Evolutionary conservation across 352 stramenopile species (phyloP).

Genomic region (Pythium angustatum): DNA sequence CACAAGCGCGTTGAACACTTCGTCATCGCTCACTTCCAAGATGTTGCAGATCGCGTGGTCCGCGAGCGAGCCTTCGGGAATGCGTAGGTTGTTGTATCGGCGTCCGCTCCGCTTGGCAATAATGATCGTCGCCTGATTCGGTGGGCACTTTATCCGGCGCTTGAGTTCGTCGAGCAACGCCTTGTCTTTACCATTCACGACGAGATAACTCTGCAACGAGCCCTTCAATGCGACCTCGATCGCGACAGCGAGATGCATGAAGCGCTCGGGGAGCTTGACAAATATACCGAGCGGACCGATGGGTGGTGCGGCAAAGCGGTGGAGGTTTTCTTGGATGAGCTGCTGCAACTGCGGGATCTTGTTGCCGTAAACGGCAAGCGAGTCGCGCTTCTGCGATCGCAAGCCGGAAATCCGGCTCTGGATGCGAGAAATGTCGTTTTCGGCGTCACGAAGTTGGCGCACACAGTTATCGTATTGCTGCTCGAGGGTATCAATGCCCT

Average conservation of each 20-base stretch:
- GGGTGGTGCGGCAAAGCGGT: slow-evolving; percentile 59
- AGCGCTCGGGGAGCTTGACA: slow-evolving; percentile 69
- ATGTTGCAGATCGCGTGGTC: slow-evolving; percentile 79
- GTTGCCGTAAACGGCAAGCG: slow-evolving; percentile 65
- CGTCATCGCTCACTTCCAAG: slow-evolving; percentile 65
- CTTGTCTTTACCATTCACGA: slow-evolving; percentile 78
- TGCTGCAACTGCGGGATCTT: slow-evolving; percentile 71
- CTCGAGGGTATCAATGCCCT: slow-evolving; percentile 58
- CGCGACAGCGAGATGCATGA: slow-evolving; percentile 65
- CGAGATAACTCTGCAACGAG: slow-evolving; percentile 73
- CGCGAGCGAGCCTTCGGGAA: slow-evolving; percentile 51
- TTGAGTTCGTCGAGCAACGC: slow-evolving; percentile 75
- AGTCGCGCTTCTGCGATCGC: slow-evolving; percentile 55
- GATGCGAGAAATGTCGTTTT: slow-evolving; percentile 46
- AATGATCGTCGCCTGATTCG: slow-evolving; percentile 79
- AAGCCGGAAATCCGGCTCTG: slow-evolving; percentile 53
- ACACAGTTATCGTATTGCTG: slow-evolving; percentile 57
- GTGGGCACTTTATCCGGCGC: slow-evolving; percentile 56
- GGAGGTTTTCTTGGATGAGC: slow-evolving; percentile 69
- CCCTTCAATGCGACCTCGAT: slow-evolving; percentile 79
- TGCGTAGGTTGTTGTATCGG: slow-evolving; percentile 56
- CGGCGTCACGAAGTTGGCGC: slow-evolving; percentile 56
- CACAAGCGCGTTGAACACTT: slow-evolving; percentile 83
- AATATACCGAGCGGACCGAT: slow-evolving; percentile 77
- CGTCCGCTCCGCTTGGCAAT: slow-evolving; percentile 62